Evolutionary conservation across 2,329 filamentous ascomycete species (phyloP), one percentile per base, ranked within the genome.

Genomic region (Sphaerulina musiva): DNA sequence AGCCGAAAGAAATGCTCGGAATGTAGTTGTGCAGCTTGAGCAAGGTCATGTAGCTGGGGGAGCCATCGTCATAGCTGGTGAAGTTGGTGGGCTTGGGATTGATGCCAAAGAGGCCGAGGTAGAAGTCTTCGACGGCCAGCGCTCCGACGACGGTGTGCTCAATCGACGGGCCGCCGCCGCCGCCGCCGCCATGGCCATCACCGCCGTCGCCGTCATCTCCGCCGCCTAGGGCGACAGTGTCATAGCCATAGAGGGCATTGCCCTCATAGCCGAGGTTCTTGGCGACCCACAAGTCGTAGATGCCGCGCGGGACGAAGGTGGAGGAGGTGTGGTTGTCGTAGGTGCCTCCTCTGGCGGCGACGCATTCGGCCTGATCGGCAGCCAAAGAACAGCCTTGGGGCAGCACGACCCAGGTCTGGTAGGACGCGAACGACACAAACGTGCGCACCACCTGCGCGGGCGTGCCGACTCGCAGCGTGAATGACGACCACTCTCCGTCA

Each of bases 1-100:
- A 90, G 48, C 84, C 85, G 66, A 86, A 89, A 41, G 84, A 87
- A 58, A 87, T 76, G 66, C 86, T 89, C 1, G 85, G 83, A 46
- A 89, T 86, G 54, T 72, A 73, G 7, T 79, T 79, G 53, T 78
- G 75, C 9, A 76, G 69, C 64, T 83, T 78, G 42, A 86, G 79
- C 48, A 63, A 59, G 1, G 69, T 69, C 66, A 77, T 72, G 59
- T 71, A 85, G 71, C 64, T 83, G 70, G 60, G 79, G 71, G 64
- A 84, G 64, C 54, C 80, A 70, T 63, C 79, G 73, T 61, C 79
- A 70, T 67, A 78, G 73, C 54, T 78, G 66, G 64, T 72, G 62
- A 78, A 76, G 59, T 79, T 79, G 14, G 75, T 76, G 0, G 75
- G 70, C 58, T 76, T 76, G 2, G 74, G 71, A 54, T 77, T 74